phyloP scores from a whole-genome alignment of 192 early-diverging fungal species.

The Coemansia furcata region DNA sequence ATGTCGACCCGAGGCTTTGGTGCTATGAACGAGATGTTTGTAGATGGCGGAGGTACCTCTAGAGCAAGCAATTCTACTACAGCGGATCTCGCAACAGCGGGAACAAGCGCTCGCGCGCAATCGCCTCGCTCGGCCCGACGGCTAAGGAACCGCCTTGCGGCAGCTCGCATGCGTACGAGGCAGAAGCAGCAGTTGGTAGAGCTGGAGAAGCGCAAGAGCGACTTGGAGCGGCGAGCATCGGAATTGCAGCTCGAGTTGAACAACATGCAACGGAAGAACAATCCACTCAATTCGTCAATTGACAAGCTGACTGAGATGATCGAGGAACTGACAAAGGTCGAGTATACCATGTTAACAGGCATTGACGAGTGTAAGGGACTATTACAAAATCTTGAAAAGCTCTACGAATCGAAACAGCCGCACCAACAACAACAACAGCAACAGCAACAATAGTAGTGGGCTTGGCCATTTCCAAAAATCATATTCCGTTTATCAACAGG shows the following conservation, averaged over 20 bases:
- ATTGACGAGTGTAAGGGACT: constrained; percentile 45
- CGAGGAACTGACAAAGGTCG: constrained; percentile 38
- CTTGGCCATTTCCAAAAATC: not conserved
- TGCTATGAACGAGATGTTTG: not conserved
- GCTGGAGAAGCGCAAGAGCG: constrained; percentile 37
- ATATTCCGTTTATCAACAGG: not conserved
- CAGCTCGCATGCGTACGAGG: constrained; percentile 45
- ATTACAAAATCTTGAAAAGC: constrained; percentile 26
- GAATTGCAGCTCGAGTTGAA: constrained; percentile 33
- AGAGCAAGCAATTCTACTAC: not conserved
- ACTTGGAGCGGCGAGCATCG: constrained; percentile 26
- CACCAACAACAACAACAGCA: not conserved
- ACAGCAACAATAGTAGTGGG: not conserved
- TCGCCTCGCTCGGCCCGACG: constrained; percentile 41
- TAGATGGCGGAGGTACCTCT: not conserved
- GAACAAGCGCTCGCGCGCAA: not conserved
- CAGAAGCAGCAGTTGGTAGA: constrained; percentile 47
- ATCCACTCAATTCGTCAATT: constrained; percentile 29
- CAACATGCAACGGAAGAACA: constrained; percentile 30
- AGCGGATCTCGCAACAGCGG: not conserved
- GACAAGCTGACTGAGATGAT: constrained; percentile 35
- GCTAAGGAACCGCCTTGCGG: constrained; percentile 35
- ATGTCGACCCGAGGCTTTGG: not conserved
- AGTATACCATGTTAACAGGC: constrained; percentile 35
- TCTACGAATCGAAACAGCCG: constrained; percentile 9